Evolutionary conservation across 148 eudicot genomes (phyloP), one percentile per base, ranked within the genome.

Genomic region (Rhododendron henanense): DNA sequence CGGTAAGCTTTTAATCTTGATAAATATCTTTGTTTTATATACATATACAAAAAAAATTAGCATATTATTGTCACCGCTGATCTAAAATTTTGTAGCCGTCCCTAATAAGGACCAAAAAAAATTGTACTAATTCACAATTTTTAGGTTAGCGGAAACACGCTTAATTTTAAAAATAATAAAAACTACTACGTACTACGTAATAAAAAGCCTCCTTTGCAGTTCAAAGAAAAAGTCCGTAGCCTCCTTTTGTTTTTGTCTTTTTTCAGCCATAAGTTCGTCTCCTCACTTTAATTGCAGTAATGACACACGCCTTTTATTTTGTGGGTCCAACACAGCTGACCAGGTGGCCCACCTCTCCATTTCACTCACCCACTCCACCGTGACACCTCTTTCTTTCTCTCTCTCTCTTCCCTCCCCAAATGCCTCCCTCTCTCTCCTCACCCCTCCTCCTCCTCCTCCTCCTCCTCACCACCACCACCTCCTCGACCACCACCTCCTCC

Each of bases 361-460:
- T 21, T 37, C 48, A 18, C 25, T 19, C 28, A 8, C 11, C 55
- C 2, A 28, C 79, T 7, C 47, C 25, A 1, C 47, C n/a, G 1
- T 8, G 45, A 21, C 51, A 77, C 35, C 57, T 3, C 57, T 51
- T 18, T 53, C 28, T n/a, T n/a, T 28, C 59, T 53, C 59, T 4
- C 63, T 9, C 79, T 10, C 67, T 8, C 65, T 28, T 16, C 18
- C 18, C 10, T 33, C 78, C 78, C 18, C 5, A 71, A 55, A 81
- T 65, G 85, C 65, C 37, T 79, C 81, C 25, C n/a, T 51, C 81
- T 59, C 79, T 74, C 83, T 39, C 45, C 39, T 41, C 75, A 7
- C 21, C 79, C 77, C 45, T 63, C 81, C 39, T 59, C 61, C 79
- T 15, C 35, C 28, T 41, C 75, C 13, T 78, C 77, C 45, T 81